These are phyloP conservation scores for Erythrobasidium hasegawianum DNA, from an alignment of 1,284 basidiomycete genomes.

Conservation along the genomic window DNA sequence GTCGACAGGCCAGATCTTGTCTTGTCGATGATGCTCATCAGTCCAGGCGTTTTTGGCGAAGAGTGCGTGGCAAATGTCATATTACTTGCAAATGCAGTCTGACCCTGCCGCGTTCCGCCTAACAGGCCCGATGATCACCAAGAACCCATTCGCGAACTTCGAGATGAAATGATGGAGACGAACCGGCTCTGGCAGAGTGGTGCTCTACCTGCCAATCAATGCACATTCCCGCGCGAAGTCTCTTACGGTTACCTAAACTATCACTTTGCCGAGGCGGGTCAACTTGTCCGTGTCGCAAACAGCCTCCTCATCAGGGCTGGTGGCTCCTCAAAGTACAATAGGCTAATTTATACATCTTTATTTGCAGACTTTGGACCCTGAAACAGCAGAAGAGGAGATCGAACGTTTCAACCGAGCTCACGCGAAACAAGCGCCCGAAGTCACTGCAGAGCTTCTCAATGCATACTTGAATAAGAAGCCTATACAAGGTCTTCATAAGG, in stretches of 20 bases:
- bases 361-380: not conserved
- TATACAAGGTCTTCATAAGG: not conserved
- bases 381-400: conserved; percentile 1
- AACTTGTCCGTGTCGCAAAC: not conserved
- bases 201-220: not conserved
- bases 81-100: too few relatives aligned
- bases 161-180: conserved; percentile 2
- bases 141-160: conserved; percentile 3
- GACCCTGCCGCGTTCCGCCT: not conserved
- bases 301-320: not conserved
- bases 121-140: not conserved
- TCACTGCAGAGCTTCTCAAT: not conserved
- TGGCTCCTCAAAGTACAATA: not conserved
- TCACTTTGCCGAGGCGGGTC: not conserved
- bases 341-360: not conserved
- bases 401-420: not conserved
- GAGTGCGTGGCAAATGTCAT: not conserved
- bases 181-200: conserved; percentile 1
- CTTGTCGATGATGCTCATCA: conserved; percentile 25
- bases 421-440: not conserved
- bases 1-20: conserved; percentile 21
- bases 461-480: conserved; percentile 1
- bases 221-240: not conserved
- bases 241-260: not conserved
- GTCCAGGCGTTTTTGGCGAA: conserved; percentile 1